Conservation (phyloP, 2,329 filamentous ascomycete species). For the Setomelanomma holmii region DNA sequence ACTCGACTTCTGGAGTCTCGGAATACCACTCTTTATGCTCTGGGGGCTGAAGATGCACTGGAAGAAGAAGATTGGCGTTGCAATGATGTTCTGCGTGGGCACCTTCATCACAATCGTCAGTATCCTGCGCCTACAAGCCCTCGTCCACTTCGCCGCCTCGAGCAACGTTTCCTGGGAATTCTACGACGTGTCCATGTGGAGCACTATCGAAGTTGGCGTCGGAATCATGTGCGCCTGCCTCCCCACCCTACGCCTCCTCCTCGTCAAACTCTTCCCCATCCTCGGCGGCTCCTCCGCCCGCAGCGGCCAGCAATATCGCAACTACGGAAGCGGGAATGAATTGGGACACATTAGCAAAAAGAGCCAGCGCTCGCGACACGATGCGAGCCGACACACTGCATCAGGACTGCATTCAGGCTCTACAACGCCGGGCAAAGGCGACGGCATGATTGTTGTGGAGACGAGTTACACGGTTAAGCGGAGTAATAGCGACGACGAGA, state of each 20-base stretch:
- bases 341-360: slow-evolving; percentile 21
- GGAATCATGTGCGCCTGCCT: slow-evolving; percentile 55
- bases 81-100: slow-evolving; percentile 50
- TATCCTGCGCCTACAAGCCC: slow-evolving; percentile 51
- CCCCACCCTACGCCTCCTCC: slow-evolving; percentile 48
- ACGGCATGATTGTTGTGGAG: slow-evolving; percentile 21
- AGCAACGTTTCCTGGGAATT: slow-evolving; percentile 52
- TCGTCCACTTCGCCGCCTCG: slow-evolving; percentile 53
- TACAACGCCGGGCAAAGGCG: slow-evolving; percentile 9
- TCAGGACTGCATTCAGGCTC: slow-evolving; percentile 6
- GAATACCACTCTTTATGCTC: slow-evolving; percentile 46
- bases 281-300: slow-evolving; percentile 44
- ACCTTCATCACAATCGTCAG: slow-evolving; percentile 43
- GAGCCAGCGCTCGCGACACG: slow-evolving; percentile 9
- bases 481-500: slow-evolving; percentile 23
- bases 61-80: slow-evolving; percentile 50
- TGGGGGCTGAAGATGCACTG: slow-evolving; percentile 40
- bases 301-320: slow-evolving; percentile 27
- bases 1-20: slow-evolving; percentile 44
- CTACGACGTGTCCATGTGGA: slow-evolving; percentile 51
- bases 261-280: slow-evolving; percentile 46
- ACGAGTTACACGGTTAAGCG: slow-evolving; percentile 26
- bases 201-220: slow-evolving; percentile 52
- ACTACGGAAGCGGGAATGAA: slow-evolving; percentile 32
- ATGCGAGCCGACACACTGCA: slow-evolving; percentile 11